These are phyloP conservation scores for Trametes hirsuta DNA, from an alignment of 1,284 basidiomycete genomes.

Conservation along the genomic window DNA sequence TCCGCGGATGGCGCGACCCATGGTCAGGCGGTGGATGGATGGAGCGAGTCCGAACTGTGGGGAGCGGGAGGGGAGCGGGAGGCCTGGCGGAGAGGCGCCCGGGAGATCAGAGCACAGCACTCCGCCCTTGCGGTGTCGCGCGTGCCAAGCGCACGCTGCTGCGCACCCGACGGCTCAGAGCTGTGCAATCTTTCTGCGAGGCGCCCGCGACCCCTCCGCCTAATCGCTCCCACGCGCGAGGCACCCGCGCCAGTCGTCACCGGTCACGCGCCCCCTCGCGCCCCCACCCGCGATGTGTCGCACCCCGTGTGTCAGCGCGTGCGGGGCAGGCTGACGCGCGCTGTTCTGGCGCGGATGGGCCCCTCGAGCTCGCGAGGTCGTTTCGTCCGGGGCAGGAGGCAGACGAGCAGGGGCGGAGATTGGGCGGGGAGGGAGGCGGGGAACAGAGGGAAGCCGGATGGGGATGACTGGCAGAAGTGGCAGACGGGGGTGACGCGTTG, in stretches of 20 bases:
- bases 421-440: too few species aligned
- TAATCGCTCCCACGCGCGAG: not conserved
- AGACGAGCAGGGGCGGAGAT: too few species aligned
- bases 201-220: not conserved
- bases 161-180: slow-evolving; percentile 13
- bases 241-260: not conserved
- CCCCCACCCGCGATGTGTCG: too few species aligned
- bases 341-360: too few species aligned
- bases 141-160: slow-evolving; percentile 16
- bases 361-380: too few species aligned
- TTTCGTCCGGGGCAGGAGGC: too few species aligned
- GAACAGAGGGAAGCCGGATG: too few species aligned
- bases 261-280: not conserved
- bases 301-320: too few species aligned
- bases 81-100: not conserved
- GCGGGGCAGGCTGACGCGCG: too few species aligned
- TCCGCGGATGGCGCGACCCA: not conserved
- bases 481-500: too few species aligned
- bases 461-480: too few species aligned
- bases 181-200: slow-evolving; percentile 11
- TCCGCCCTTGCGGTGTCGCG: slow-evolving; percentile 23
- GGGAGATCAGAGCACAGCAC: slow-evolving; percentile 24
- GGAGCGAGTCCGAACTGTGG: not conserved
- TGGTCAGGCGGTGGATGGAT: not conserved
- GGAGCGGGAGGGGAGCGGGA: not conserved